These are phyloP conservation scores for Yarrowia hollandica DNA, from an alignment of 805 yeast genomes.

Conservation along the genomic window DNA sequence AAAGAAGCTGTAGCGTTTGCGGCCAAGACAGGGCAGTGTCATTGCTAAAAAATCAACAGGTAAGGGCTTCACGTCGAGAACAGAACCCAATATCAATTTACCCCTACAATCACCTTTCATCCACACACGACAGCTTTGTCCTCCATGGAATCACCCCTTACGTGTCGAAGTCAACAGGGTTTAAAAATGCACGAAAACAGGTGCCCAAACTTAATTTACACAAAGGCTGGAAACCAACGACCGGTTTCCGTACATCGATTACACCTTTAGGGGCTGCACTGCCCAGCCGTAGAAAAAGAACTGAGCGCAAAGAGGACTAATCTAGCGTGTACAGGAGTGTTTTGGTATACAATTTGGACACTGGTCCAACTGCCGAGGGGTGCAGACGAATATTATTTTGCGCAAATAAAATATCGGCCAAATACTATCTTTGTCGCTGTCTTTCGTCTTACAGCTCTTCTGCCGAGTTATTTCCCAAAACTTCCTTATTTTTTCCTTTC, in stretches of 20 bases:
- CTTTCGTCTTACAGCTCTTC: not conserved
- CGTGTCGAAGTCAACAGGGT: constrained; percentile 10
- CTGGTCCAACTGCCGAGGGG: not conserved
- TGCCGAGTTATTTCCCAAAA: constrained; percentile 12
- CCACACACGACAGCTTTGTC: too few species aligned
- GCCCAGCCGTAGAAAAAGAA: not conserved
- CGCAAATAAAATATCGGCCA: not conserved
- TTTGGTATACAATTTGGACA: not conserved
- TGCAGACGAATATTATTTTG: not conserved
- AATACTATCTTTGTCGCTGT: too few species aligned
- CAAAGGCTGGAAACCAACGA: not conserved
- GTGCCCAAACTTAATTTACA: not conserved
- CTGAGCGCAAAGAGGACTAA: not conserved
- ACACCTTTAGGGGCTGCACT: not conserved
- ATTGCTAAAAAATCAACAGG: too few species aligned
- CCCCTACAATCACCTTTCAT: too few species aligned
- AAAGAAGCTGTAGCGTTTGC: too few species aligned
- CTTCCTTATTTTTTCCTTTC: not conserved
- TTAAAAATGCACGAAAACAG: constrained; percentile 17
- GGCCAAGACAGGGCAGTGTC: too few species aligned
- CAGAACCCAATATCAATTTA: too few species aligned
- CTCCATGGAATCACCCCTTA: too few species aligned
- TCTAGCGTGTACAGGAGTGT: not conserved
- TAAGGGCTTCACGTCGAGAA: too few species aligned
- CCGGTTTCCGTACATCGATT: not conserved